phyloP scores from a whole-genome alignment of 306 rosid genomes.

The Astragalus membranaceus region DNA sequence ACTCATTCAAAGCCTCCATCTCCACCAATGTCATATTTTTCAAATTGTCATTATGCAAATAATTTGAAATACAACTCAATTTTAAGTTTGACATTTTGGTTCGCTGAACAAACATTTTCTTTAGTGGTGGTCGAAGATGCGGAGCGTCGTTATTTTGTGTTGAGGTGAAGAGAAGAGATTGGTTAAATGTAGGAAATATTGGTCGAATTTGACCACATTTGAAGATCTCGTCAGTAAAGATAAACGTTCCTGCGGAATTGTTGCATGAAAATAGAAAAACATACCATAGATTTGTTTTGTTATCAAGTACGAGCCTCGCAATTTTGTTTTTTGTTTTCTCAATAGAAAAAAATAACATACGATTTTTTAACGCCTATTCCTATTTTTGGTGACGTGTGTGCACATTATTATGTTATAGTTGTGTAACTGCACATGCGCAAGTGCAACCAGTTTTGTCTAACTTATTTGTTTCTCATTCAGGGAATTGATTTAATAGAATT shows the following conservation, averaged over 20 bases:
- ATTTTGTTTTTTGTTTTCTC: background rate
- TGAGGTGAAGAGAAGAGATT: conserved; percentile 10
- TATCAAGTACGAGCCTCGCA: too few relatives aligned
- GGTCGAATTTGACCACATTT: conserved; percentile 50
- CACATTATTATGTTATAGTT: background rate
- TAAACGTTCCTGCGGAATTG: conserved; percentile 32
- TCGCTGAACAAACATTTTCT: conserved; percentile 41
- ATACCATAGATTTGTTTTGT: too few relatives aligned
- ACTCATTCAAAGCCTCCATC: background rate
- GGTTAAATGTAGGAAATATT: conserved; percentile 28
- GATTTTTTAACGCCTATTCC: background rate
- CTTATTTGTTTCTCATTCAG: background rate
- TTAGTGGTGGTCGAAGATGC: conserved; percentile 32
- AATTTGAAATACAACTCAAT: background rate
- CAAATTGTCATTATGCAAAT: too few relatives aligned
- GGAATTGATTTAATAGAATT: background rate
- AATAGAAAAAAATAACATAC: background rate
- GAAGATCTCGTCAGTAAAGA: conserved; percentile 48
- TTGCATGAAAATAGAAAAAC: conserved; percentile 23
- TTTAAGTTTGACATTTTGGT: background rate
- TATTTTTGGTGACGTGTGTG: background rate
- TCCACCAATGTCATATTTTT: background rate
- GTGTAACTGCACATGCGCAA: background rate
- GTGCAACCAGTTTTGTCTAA: background rate
- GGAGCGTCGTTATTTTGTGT: background rate